phyloP scores from a whole-genome alignment of 116 monocot species.

The Iris pallida region DNA sequence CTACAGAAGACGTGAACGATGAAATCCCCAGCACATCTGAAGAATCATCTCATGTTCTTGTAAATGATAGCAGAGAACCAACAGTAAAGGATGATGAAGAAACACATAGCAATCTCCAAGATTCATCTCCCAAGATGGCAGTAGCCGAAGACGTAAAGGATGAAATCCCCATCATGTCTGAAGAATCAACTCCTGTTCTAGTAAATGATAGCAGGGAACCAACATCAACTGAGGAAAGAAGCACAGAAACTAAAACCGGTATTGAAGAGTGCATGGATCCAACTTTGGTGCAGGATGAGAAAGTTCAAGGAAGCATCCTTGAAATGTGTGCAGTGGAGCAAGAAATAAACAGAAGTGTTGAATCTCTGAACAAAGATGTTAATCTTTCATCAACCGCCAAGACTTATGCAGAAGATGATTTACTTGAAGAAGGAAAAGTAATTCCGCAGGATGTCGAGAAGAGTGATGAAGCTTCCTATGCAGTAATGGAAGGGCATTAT shows the following conservation, averaged over 20 bases:
- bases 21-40: too few relatives aligned
- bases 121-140: neutral
- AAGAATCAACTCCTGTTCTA: neutral
- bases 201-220: neutral
- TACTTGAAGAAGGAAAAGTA: neutral
- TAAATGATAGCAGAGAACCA: slow-evolving; percentile 1
- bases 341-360: slow-evolving; percentile 6
- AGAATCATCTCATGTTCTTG: neutral
- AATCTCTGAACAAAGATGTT: slow-evolving; percentile 1
- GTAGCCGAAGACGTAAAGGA: neutral
- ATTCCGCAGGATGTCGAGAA: neutral
- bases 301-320: neutral
- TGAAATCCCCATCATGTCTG: neutral
- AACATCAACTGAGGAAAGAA: slow-evolving; percentile 5
- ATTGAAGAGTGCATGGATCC: neutral
- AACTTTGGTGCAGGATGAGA: slow-evolving; percentile 6
- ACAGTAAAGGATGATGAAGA: neutral
- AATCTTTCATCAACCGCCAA: neutral
- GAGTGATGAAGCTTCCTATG: slow-evolving; percentile 1
- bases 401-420: slow-evolving; percentile 1
- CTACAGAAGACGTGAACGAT: too few relatives aligned
- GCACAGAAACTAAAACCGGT: neutral
- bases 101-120: slow-evolving; percentile 2
- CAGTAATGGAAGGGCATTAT: slow-evolving; percentile 8
- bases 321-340: slow-evolving; percentile 3